Evolutionary conservation across 2,329 filamentous ascomycete genomes (phyloP), one percentile per base, ranked within the genome.

Genomic region (Aspergillus fumigatiaffinis): DNA sequence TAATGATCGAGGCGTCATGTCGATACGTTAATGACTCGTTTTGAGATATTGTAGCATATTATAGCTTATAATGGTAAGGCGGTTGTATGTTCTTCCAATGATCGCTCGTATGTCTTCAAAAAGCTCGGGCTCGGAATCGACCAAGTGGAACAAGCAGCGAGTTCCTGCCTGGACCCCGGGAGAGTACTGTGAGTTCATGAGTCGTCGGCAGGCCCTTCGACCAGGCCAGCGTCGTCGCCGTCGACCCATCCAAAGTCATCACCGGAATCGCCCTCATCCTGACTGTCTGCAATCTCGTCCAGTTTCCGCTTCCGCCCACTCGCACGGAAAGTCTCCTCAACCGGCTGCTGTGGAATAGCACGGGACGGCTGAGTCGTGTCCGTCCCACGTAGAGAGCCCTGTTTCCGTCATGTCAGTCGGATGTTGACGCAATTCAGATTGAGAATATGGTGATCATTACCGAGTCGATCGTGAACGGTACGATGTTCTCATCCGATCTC

Each of bases 201-300:
- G 32, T 47, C 44, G 14, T 46, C 42, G 5, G 42, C 42, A 23
- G 44, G 21, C 28, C 50, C 49, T 23, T 58, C 60, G 7, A 60
- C 51, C 23, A 66, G 53, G 1, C 57, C 49, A 3, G 51, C 54
- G 54, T 63, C 56, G 26, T 63, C 61, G 14, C 63, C 63, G 21
- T 68, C 63, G 29, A 65, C 60, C 68, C 67, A 73, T 35, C 66
- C 66, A 38, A 64, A 68, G 25, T 71, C 67, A 8, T 64, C 68
- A 20, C 71, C 69, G 2, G 72, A 74, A 25, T 71, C 62, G 20
- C 66, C 71, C 35, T 77, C 77, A 38, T 78, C 77, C 51, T 79
- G 76, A 49, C 76, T 79, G 58, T 79, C 76, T 2, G 73, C 73
- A 29, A 78, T 70, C 61, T 79, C 76, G 41, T 73, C 69, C 17